Evolutionary conservation across 176 grass and related monocot species (phyloP).

Genomic region (Typha latifolia): DNA sequence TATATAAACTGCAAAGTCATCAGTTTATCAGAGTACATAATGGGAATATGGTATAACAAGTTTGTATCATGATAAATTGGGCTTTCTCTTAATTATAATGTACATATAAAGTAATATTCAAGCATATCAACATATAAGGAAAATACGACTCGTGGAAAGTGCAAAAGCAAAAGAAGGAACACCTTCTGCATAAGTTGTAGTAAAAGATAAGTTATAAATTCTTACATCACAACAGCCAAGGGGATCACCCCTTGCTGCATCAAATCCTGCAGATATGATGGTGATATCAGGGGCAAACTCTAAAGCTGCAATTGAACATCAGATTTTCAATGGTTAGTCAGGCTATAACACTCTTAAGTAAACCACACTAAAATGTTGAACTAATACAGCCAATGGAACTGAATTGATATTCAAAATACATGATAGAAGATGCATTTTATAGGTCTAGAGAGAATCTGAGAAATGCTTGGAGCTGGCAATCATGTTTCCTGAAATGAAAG

Average conservation of each 20-base stretch:
- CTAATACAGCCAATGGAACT: not conserved
- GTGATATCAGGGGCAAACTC: slow-evolving; percentile 84
- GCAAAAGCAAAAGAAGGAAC: not conserved
- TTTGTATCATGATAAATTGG: no score
- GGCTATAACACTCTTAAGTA: not conserved
- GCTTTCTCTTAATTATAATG: no score
- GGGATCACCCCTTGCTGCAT: slow-evolving; percentile 94
- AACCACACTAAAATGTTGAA: not conserved
- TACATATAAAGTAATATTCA: no score
- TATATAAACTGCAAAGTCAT: no score
- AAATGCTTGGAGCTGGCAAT: no score
- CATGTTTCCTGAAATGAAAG: no score
- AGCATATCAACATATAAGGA: not conserved
- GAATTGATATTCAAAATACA: not conserved
- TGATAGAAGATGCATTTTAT: not conserved
- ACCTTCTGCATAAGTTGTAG: not conserved
- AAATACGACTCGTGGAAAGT: not conserved
- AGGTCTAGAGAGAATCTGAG: no score
- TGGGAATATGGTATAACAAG: no score
- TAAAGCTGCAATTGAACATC: slow-evolving; percentile 51
- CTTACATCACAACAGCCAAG: slow-evolving; percentile 93
- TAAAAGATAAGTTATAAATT: not conserved
- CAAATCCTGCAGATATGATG: slow-evolving; percentile 95
- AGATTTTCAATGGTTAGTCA: not conserved
- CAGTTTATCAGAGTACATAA: no score